Base-by-base conservation (phyloP, 2,329 filamentous ascomycete species). In the Colletotrichum eleusines region DNA sequence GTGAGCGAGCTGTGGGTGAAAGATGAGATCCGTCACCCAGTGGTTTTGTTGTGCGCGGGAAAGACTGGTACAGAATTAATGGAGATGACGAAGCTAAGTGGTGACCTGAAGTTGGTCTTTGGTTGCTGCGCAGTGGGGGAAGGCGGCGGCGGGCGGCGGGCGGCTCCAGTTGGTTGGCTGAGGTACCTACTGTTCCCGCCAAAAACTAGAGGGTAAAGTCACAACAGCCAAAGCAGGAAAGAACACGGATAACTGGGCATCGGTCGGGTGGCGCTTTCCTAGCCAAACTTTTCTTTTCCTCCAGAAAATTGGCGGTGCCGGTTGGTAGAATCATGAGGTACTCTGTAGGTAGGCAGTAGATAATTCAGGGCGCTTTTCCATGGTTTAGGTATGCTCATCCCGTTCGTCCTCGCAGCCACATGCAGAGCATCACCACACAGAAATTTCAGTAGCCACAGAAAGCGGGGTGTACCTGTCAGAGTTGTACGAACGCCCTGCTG, bases 51-150 rank as follows among this genome's bases (percentile, higher is more conserved):
- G 69, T 72, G 66, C 66, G 64, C 64, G 44, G 69, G 61, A 69
- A 59, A 59, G 53, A 59, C 60, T 60, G 40, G 66, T n/a, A 57
- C 68, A 61, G 69, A 72, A 61, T 72, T 72, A 61, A 72, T 69
- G 64, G 69, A 72, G 69, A 72, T 72, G 69, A 72, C 69, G 69
- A 72, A 70, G 69, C 54, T 66, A 33, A 66, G 57, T 72, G 69
- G 69, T 69, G 69, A 72, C 69, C 69, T 72, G 69, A 70, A 72
- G 69, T 72, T 60, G 65, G 69, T 69, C 66, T 70, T 71, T 68
- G 66, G 54, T 70, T 69, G 66, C 69, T 26, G 46, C 53, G 48
- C 61, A 70, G 66, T 64, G 66, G 69, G 65, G 69, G 54, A 59
- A 31, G 60, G 61, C 54, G 66, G 48, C 59, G 38, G 46, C 61